These are phyloP conservation scores for Stemphylium vesicarium DNA, from an alignment of 2,329 filamentous ascomycete genomes.

Conservation along the genomic window DNA sequence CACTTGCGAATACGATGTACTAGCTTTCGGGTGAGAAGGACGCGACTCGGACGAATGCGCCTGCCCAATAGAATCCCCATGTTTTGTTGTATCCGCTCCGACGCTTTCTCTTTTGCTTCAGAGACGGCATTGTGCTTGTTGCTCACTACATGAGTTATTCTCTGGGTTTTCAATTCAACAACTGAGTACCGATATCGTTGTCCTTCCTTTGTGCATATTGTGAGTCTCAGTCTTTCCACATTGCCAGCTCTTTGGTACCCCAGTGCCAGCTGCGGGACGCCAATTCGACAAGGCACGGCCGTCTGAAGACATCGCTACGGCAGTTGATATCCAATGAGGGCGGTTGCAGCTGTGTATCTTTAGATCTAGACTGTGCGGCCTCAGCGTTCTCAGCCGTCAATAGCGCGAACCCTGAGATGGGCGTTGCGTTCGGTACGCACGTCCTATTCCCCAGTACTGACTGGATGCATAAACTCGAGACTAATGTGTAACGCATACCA, in stretches of 20 bases:
- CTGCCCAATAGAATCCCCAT: neutral
- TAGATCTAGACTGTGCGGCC: conserved; percentile 12
- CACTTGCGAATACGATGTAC: conserved; percentile 3
- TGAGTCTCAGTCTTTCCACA: neutral
- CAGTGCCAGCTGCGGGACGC: neutral
- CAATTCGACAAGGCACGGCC: neutral
- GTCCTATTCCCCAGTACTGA: neutral
- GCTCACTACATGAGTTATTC: neutral
- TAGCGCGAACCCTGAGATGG: conserved; percentile 12
- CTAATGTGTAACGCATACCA: neutral
- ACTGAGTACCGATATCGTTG: neutral
- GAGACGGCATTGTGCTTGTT: neutral
- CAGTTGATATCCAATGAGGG: conserved; percentile 1
- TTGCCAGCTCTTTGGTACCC: neutral
- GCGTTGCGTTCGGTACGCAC: conserved; percentile 2
- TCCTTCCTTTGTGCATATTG: conserved; percentile 4
- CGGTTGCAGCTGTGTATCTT: neutral
- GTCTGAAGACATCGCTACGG: neutral
- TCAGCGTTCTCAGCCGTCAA: conserved; percentile 11
- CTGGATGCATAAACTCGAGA: neutral
- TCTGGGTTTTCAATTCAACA: neutral
- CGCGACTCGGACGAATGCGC: neutral
- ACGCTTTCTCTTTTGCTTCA: neutral
- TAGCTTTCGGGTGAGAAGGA: neutral
- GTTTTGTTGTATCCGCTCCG: neutral